Conservation (phyloP, 1,284 basidiomycete genomes). For the Trichosporon coremiiforme region DNA sequence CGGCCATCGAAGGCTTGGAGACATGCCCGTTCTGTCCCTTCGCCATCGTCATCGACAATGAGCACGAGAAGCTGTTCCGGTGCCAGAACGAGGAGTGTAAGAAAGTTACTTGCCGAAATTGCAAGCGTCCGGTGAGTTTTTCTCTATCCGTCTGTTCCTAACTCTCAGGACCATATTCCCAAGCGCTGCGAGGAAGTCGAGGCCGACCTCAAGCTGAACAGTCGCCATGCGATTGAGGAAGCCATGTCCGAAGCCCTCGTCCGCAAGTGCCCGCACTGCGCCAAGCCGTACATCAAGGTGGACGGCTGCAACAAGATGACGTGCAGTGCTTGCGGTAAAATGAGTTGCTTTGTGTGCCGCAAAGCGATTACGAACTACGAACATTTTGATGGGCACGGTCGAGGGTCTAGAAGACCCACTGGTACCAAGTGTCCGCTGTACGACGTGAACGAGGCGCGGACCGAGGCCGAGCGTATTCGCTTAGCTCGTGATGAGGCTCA, state of each 20-base stretch:
- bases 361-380: slow-evolving; percentile 67
- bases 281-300: slow-evolving; percentile 52
- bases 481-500: slow-evolving; percentile 61
- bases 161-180: slow-evolving; percentile 74
- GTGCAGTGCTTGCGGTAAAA: slow-evolving; percentile 67
- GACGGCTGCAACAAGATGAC: slow-evolving; percentile 63
- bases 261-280: slow-evolving; percentile 70
- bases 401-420: neutral
- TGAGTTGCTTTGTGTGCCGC: slow-evolving; percentile 78
- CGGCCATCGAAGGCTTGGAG: slow-evolving; percentile 65
- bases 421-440: slow-evolving; percentile 66
- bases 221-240: slow-evolving; percentile 76
- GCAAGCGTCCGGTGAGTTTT: slow-evolving; percentile 68
- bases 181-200: slow-evolving; percentile 76
- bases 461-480: slow-evolving; percentile 62
- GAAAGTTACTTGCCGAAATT: slow-evolving; percentile 72
- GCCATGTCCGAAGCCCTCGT: slow-evolving; percentile 84
- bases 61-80: slow-evolving; percentile 72
- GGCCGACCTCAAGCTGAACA: slow-evolving; percentile 70
- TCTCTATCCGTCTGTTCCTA: neutral
- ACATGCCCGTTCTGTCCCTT: slow-evolving; percentile 86
- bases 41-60: slow-evolving; percentile 73
- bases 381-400: slow-evolving; percentile 63
- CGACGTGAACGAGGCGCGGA: slow-evolving; percentile 58
- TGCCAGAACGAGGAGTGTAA: slow-evolving; percentile 74